These are phyloP conservation scores for Penicillium soppii DNA, from an alignment of 495 filamentous ascomycete species.

Conservation along the genomic window DNA sequence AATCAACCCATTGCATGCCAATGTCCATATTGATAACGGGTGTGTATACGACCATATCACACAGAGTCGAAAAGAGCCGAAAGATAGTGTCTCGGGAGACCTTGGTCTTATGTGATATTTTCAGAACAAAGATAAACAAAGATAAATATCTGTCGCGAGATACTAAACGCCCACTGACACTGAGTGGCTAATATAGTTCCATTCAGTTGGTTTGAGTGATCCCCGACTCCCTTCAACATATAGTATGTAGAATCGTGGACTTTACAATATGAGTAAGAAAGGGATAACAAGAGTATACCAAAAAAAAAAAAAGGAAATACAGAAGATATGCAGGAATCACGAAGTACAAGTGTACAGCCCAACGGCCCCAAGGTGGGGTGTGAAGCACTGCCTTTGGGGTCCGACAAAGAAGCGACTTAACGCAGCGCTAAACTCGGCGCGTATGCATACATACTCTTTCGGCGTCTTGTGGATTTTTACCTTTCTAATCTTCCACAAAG, in stretches of 20 bases:
- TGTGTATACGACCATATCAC: background rate
- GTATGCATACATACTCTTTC: too few relatives aligned
- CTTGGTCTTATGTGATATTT: slow-evolving; percentile 1
- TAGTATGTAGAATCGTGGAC: background rate
- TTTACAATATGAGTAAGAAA: background rate
- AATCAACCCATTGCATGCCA: background rate
- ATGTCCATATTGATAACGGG: background rate
- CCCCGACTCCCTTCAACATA: background rate
- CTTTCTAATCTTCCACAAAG: too few relatives aligned
- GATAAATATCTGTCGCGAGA: background rate
- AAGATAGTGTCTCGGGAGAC: background rate
- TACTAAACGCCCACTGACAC: background rate
- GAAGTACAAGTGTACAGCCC: background rate
- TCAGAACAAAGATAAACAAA: slow-evolving; percentile 2
- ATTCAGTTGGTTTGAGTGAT: background rate
- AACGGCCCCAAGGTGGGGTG: slow-evolving; percentile 1
- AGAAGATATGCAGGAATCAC: background rate
- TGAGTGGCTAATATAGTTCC: background rate
- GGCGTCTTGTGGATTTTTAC: too few relatives aligned
- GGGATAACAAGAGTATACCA: background rate
- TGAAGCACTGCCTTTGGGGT: slow-evolving; percentile 5
- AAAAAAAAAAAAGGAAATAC: background rate
- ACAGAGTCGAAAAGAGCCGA: background rate
- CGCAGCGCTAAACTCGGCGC: background rate
- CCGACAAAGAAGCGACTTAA: background rate